Evolutionary conservation across 805 yeast genomes (phyloP).

Genomic region (Suhomyces sp.): DNA sequence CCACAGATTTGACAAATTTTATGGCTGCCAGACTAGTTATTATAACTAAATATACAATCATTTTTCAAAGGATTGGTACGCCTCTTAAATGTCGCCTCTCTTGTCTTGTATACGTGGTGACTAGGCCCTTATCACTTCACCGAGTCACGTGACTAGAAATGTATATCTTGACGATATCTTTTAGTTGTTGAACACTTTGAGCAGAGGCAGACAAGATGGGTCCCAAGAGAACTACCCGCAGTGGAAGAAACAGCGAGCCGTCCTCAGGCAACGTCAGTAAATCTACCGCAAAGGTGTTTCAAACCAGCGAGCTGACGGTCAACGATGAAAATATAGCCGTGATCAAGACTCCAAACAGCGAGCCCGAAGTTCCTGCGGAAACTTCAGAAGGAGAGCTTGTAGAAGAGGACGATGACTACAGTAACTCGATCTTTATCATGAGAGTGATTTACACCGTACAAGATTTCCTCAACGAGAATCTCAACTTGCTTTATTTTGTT

Average conservation of each 20-base stretch:
- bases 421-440: constrained; percentile 6
- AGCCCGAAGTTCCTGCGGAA: neutral
- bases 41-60: neutral
- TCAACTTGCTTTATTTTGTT: constrained; percentile 28
- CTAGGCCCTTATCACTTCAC: neutral
- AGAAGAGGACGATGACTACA: constrained; percentile 10
- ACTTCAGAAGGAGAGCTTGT: neutral
- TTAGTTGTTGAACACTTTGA: neutral
- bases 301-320: neutral
- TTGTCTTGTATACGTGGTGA: neutral
- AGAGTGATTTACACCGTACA: constrained; percentile 27
- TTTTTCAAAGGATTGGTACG: too few species aligned
- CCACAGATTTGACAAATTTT: too few species aligned
- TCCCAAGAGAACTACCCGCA: neutral
- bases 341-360: neutral
- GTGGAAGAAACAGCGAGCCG: neutral
- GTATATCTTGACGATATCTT: neutral
- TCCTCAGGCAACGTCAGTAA: neutral
- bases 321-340: neutral
- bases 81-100: neutral
- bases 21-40: too few species aligned
- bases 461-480: constrained; percentile 36
- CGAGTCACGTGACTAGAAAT: neutral
- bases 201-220: neutral
- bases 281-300: constrained; percentile 10